These are phyloP conservation scores for Guadua angustifolia DNA, from an alignment of 176 grass and related monocot genomes.

Conservation along the genomic window DNA sequence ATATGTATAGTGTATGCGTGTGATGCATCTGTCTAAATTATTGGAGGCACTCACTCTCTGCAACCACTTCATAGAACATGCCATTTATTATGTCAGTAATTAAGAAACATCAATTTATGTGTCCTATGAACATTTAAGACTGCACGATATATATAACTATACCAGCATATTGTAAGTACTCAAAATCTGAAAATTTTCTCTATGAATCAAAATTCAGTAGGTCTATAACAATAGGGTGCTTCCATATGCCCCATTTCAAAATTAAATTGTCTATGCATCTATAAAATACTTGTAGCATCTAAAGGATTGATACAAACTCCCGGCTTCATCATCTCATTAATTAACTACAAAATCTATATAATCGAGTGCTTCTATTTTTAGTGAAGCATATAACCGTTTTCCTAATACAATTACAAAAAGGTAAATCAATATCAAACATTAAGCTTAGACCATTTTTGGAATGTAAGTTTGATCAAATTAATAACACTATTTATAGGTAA, in stretches of 20 bases:
- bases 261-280: not conserved
- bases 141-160: conserved; percentile 7
- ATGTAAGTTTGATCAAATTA: not conserved
- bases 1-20: not conserved
- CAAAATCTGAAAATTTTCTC: not conserved
- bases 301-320: not conserved
- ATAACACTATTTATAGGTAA: not conserved
- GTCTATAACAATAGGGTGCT: not conserved
- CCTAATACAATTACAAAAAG: not conserved
- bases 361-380: not conserved
- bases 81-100: conserved; percentile 53
- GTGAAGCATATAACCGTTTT: not conserved
- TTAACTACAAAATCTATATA: not conserved
- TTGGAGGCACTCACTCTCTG: conserved; percentile 40
- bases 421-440: not conserved
- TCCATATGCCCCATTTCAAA: not conserved
- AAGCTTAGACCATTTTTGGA: not conserved
- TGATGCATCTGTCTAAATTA: conserved; percentile 42
- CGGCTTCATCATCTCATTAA: not conserved
- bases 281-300: not conserved
- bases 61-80: conserved; percentile 41
- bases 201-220: not conserved
- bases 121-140: conserved; percentile 52
- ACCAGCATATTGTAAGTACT: not conserved
- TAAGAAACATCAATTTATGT: conserved; percentile 50